Percentiles rank a stretch among this genome's conserved stretches.
These are phyloP conservation scores for Hemisphaericaspora lyxosophila DNA, from an alignment of 1,139 yeast species.

Conservation along the genomic window DNA sequence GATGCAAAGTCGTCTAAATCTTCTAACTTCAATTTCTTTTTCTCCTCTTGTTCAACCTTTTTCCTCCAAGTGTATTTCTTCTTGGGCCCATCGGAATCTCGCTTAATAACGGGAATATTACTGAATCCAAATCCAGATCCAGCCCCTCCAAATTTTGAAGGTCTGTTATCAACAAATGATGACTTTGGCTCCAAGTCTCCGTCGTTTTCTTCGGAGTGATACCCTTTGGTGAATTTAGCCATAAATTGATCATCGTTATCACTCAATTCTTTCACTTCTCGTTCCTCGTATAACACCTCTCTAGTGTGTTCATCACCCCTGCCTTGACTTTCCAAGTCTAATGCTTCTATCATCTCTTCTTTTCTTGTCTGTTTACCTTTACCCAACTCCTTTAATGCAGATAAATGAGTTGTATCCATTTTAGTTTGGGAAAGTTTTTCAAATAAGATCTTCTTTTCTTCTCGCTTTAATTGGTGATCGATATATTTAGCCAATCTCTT, in stretches of 20 bases:
- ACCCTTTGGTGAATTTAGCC: constrained; percentile 9
- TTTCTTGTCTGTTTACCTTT: constrained; percentile 70
- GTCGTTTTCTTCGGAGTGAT: constrained; percentile 22
- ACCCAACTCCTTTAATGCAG: constrained; percentile 76
- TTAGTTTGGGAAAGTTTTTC: constrained; percentile 71
- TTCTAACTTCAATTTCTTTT: constrained; percentile 31
- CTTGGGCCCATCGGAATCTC: constrained; percentile 12
- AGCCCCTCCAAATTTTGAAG: constrained; percentile 58
- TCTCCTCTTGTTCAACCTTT: constrained; percentile 38
- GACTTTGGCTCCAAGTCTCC: constrained; percentile 30
- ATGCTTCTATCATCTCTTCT: constrained; percentile 73
- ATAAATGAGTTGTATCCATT: constrained; percentile 67
- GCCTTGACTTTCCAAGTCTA: constrained; percentile 72
- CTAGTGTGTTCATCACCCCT: constrained; percentile 63
- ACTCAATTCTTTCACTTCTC: constrained; percentile 65
- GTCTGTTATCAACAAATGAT: constrained; percentile 72
- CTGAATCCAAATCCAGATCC: constrained; percentile 71
- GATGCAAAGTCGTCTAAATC: constrained; percentile 42
- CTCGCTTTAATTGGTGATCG: constrained; percentile 86
- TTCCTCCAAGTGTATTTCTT: constrained; percentile 50
- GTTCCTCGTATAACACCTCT: constrained; percentile 68
- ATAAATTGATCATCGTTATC: constrained; percentile 28
- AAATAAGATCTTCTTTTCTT: constrained; percentile 77
- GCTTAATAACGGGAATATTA: constrained; percentile 47
- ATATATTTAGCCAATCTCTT: constrained; percentile 76